A percentile compares a stretch with the other conserved stretches of the same genome.
Evolutionary conservation across 495 filamentous ascomycete species (phyloP).

Genomic region (Lasiosphaeria miniovina): DNA sequence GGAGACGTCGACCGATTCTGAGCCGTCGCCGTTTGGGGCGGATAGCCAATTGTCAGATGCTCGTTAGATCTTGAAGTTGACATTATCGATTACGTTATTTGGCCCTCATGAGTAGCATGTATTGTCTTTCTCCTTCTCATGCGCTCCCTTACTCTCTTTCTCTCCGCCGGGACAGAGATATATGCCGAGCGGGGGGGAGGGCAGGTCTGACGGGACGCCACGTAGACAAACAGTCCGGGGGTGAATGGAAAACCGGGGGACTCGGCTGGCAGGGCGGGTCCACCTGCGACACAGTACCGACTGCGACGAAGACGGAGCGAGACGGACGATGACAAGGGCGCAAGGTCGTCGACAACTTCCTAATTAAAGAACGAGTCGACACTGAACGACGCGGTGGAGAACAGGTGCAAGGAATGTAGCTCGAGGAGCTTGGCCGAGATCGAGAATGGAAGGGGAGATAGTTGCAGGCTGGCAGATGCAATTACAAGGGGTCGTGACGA

Average conservation of each 20-base stretch:
- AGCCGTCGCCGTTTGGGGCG: constrained; percentile 54
- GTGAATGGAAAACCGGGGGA: neutral
- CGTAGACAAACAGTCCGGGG: too few species aligned
- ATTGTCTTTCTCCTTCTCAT: constrained; percentile 17
- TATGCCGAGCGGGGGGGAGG: constrained; percentile 6
- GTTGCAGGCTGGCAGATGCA: constrained; percentile 13
- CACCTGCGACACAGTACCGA: neutral
- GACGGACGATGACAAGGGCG: constrained; percentile 11
- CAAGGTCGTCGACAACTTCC: constrained; percentile 5
- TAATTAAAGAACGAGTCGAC: constrained; percentile 20
- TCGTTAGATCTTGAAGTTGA: constrained; percentile 78
- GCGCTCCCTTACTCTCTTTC: neutral
- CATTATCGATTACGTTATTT: constrained; percentile 80
- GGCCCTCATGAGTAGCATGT: constrained; percentile 46
- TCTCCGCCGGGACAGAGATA: constrained; percentile 6
- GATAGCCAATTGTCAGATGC: constrained; percentile 69
- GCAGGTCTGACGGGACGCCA: neutral
- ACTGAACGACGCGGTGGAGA: neutral
- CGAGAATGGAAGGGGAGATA: constrained; percentile 5
- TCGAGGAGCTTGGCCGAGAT: constrained; percentile 13
- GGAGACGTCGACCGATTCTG: constrained; percentile 81
- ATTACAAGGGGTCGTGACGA: constrained; percentile 24
- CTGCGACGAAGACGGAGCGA: constrained; percentile 11
- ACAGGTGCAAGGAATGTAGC: constrained; percentile 21
- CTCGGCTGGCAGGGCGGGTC: constrained; percentile 4